Evolutionary conservation across 257 asterid genomes (phyloP).

Genomic region (Eucommia ulmoides): DNA sequence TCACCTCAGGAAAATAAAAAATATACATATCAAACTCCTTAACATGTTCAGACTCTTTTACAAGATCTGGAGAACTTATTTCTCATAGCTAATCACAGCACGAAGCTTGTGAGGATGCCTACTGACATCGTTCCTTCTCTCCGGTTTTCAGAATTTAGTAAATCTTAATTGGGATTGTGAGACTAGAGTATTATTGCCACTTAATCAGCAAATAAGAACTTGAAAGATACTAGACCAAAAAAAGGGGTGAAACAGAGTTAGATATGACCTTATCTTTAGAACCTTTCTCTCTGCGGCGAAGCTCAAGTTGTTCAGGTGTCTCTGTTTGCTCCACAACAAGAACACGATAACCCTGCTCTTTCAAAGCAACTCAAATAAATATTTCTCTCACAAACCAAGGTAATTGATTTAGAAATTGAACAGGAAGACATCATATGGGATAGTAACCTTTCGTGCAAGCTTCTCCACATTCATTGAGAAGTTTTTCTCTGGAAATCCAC

Average conservation of each 20-base stretch:
- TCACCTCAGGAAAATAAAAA: too few species aligned
- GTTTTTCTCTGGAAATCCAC: constrained; percentile 98
- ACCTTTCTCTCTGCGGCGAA: constrained; percentile 81
- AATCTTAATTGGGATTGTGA: too few species aligned
- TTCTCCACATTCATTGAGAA: constrained; percentile 75
- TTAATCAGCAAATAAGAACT: too few species aligned
- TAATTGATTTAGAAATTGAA: neutral
- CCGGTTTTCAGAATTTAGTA: too few species aligned
- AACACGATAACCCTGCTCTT: constrained; percentile 77
- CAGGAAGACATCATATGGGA: neutral
- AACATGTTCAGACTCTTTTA: too few species aligned
- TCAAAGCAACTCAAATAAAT: constrained; percentile 13
- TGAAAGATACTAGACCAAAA: too few species aligned
- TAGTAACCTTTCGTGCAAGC: constrained; percentile 74
- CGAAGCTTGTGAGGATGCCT: too few species aligned
- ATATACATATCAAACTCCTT: too few species aligned
- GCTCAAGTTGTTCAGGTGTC: constrained; percentile 93
- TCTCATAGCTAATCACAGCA: too few species aligned
- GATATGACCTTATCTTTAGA: constrained; percentile 74
- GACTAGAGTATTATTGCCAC: too few species aligned
- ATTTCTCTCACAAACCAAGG: neutral
- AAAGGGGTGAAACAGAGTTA: neutral
- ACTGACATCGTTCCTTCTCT: too few species aligned
- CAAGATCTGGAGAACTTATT: too few species aligned
- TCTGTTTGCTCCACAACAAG: constrained; percentile 98